Percentiles rank a stretch among this genome's conserved stretches.
phyloP scores from a whole-genome alignment of 768 basidiomycete genomes.

The Cubamyces sp. region DNA sequence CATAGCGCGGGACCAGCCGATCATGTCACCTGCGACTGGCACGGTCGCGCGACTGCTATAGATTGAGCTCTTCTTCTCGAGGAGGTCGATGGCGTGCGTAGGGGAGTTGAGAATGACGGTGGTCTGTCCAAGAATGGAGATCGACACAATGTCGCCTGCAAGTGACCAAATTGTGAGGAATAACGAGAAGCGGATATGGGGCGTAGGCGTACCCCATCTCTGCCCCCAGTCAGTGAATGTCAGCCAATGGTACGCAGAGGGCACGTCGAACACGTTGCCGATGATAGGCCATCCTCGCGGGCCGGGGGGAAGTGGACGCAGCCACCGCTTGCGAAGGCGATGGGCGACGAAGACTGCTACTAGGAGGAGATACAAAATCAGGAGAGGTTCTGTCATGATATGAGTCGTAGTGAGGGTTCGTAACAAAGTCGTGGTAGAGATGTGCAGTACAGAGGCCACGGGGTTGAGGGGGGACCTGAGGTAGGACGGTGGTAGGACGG shows the following conservation, averaged over 20 bases:
- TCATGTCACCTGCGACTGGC: conserved; percentile 29
- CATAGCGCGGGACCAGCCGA: conserved; percentile 37
- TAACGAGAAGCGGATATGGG: neutral
- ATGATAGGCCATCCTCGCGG: conserved; percentile 31
- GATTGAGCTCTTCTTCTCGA: conserved; percentile 35
- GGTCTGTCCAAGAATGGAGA: conserved; percentile 34
- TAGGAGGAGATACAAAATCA: neutral
- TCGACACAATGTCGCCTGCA: conserved; percentile 35
- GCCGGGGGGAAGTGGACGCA: conserved; percentile 34
- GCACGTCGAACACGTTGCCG: neutral
- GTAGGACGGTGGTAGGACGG: too few relatives aligned
- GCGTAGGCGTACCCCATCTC: conserved; percentile 32
- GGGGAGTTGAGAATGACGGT: conserved; percentile 37
- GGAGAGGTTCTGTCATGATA: neutral
- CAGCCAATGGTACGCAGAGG: neutral
- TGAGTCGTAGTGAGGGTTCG: neutral
- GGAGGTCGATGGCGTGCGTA: conserved; percentile 30
- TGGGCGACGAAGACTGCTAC: neutral
- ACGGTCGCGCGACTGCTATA: conserved; percentile 33
- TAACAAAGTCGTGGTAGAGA: too few relatives aligned
- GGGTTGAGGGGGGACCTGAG: too few relatives aligned
- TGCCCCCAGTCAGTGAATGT: conserved; percentile 30
- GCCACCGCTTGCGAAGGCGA: neutral
- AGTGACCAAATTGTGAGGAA: neutral
- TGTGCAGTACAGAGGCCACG: too few relatives aligned